Base-by-base conservation (phyloP, 108 stramenopile genomes). In the Cyclostephanos tholiformis region DNA sequence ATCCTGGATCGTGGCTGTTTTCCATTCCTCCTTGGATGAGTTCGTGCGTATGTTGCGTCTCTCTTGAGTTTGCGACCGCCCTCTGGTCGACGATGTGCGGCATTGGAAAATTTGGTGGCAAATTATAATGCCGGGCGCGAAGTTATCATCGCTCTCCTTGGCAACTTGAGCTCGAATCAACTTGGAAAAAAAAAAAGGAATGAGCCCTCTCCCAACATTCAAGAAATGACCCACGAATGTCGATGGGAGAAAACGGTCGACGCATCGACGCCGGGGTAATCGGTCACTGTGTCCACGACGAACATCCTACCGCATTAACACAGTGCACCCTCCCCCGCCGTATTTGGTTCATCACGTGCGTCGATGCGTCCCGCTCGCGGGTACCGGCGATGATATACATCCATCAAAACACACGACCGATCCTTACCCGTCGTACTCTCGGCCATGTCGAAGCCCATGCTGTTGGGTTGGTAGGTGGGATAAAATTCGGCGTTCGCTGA, bases 301-400 rank as follows among this genome's bases (percentile, higher is more conserved):
- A 81, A 65, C 5, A 46, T 58, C 29, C 52, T 76, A 8, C 41
- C 12, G 41, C 9, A 41, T 65, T 67, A 32, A 29, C 36, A 13
- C 51, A 61, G 29, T 36, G 51, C 12, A 17, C 59, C 26, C 23
- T 67, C 57, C 12, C 79, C 89, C 41, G n/a, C 41, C 41, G 46
- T 52, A 86, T n/a, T 19, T 55, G 73, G 14, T 87, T 84, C 63
- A 84, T 88, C 49, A 91, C 87, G 63, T 58, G 80, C 10, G 86
- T 69, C 32, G 81, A 72, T 2, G 86, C 84, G 19, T 69, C 69
- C n/a, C n/a, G n/a, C n/a, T n/a, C n/a, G n/a, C n/a, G n/a, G n/a
- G n/a, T n/a, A n/a, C n/a, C n/a, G n/a, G n/a, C n/a, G n/a, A n/a
- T n/a, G n/a, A n/a, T n/a, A n/a, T n/a, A n/a, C n/a, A n/a, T n/a